Percentiles rank a stretch among this genome's conserved stretches.
phyloP scores from a whole-genome alignment of 2,329 filamentous ascomycete genomes.

The Colletotrichum lini region DNA sequence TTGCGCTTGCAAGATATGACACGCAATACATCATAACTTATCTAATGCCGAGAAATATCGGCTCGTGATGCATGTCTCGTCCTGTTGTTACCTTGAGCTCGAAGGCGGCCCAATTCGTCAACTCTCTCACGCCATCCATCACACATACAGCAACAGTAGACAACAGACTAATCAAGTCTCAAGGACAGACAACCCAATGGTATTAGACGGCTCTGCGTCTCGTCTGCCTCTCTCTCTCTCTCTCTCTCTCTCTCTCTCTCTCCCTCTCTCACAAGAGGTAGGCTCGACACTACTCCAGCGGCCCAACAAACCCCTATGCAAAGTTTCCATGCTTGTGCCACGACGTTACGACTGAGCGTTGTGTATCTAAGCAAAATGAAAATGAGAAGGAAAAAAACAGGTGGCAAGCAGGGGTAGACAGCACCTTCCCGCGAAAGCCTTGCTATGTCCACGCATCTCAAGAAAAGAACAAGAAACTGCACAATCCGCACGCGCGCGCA shows the following conservation, averaged over 20 bases:
- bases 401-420: not conserved
- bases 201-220: conserved; percentile 35
- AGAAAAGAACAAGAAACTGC: conserved; percentile 36
- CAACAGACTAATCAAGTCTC: not conserved
- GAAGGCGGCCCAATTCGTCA: not conserved
- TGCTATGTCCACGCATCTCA: conserved; percentile 39
- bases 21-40: not conserved
- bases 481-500: conserved; percentile 27
- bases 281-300: conserved; percentile 17
- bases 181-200: conserved; percentile 7
- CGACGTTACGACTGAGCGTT: conserved; percentile 12
- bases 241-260: too few relatives aligned
- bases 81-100: not conserved
- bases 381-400: not conserved
- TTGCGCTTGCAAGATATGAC: not conserved
- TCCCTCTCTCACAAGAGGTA: not conserved
- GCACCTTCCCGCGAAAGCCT: not conserved
- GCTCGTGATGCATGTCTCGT: not conserved
- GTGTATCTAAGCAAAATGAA: conserved; percentile 38
- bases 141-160: not conserved
- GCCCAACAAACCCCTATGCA: conserved; percentile 27
- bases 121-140: not conserved
- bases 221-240: conserved; percentile 6
- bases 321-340: conserved; percentile 24
- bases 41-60: not conserved